Base-by-base conservation (phyloP, 2,329 filamentous ascomycete genomes). In the Lojkania enalia region DNA sequence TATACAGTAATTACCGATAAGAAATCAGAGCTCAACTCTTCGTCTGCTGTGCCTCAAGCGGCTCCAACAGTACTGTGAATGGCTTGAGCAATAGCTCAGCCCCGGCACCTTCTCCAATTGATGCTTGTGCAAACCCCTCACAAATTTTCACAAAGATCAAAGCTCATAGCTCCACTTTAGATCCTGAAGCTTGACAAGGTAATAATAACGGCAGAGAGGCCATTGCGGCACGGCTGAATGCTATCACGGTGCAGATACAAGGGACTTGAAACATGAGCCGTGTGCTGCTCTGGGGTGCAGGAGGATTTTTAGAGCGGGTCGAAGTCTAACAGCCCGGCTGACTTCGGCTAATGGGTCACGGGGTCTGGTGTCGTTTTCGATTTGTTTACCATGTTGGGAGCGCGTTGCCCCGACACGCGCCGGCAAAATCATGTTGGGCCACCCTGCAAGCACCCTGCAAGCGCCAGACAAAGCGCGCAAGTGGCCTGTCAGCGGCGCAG, bases 321-420 rank as follows among this genome's bases (percentile, higher is more conserved):
- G 31, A 43, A 43, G 49, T 48, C 46, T 47, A 46, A 36, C 44
- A 35, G 46, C 36, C 23, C 20, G 45, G 33, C 46, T 36, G 16
- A 7, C 44, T 48, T 53, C 40, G 31, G 47, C 37, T 20, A 21
- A 47, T 39, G 30, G 39, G 29, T 69, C 65, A 66, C 60, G 66
- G 61, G 66, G 67, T 52, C 40, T 45, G 60, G 65, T 52, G 59
- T 52, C 50, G 48, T 43, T 53, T 53, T 55, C 37, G 49, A 35
- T 63, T 67, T 69, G 61, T 69, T 64, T 68, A 64, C 57, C 20
- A 31, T 39, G 44, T 37, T 39, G 23, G 44, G 43, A 52, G 53
- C 64, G 63, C 65, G 67, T 69, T 60, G 48, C 54, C 65, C 59
- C 58, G 43, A 54, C 49, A 55, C 59, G 60, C 56, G 61, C 33